A percentile compares a stretch with the other conserved stretches of the same genome.
Conservation (phyloP, 192 early-diverging fungal species). For the Backusella morwellensis region DNA sequence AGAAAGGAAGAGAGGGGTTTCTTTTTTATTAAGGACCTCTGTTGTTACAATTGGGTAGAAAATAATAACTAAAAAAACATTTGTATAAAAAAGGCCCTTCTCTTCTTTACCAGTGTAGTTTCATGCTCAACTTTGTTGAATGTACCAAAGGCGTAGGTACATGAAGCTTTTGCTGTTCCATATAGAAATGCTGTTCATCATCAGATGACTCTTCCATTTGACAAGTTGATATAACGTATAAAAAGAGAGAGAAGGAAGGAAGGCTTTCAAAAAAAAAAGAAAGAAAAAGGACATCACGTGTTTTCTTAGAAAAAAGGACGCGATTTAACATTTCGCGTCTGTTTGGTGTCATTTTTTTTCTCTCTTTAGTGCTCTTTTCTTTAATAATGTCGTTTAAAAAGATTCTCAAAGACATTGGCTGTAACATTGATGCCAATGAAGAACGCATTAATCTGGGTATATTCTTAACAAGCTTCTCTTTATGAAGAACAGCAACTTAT, state of each 20-base stretch:
- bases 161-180: slow-evolving; percentile 33
- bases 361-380: not conserved
- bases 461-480: too few species aligned
- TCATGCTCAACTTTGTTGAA: slow-evolving; percentile 41
- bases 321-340: not conserved
- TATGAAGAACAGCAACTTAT: too few species aligned
- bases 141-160: slow-evolving; percentile 48
- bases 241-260: too few species aligned
- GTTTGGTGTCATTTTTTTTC: not conserved
- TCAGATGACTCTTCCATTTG: slow-evolving; percentile 26
- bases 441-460: not conserved
- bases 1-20: not conserved
- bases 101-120: slow-evolving; percentile 26
- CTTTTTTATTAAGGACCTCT: not conserved
- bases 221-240: too few species aligned
- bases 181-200: slow-evolving; percentile 12
- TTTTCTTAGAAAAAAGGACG: not conserved
- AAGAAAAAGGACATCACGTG: not conserved
- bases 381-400: not conserved
- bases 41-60: not conserved
- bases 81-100: not conserved
- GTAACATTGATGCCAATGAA: not conserved
- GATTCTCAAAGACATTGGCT: slow-evolving; percentile 6
- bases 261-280: not conserved
- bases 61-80: not conserved